Conservation (phyloP, 1,139 yeast genomes). For the Sugiyamaella castrensis region DNA sequence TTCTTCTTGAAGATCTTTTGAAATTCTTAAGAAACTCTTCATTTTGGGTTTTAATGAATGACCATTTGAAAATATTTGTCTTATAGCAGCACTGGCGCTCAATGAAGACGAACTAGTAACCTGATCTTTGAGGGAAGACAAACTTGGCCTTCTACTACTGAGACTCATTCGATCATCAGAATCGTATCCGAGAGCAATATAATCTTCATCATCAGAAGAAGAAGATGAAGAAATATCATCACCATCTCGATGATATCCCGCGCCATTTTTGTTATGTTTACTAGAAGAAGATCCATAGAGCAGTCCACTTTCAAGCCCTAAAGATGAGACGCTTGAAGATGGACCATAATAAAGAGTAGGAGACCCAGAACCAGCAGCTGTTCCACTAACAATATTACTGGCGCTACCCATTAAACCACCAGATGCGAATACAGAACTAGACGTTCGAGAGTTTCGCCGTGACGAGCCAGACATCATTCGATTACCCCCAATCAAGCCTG, state of each 20-base stretch:
- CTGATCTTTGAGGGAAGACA: constrained; percentile 1
- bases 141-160: constrained; percentile 25
- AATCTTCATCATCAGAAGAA: constrained; percentile 24
- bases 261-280: constrained; percentile 2
- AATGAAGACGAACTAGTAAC: neutral
- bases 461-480: too few relatives aligned
- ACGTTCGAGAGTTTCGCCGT: constrained; percentile 4
- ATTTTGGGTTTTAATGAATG: constrained; percentile 33
- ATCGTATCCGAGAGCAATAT: constrained; percentile 24
- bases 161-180: constrained; percentile 31
- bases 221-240: constrained; percentile 19
- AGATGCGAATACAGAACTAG: neutral
- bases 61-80: constrained; percentile 23
- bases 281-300: constrained; percentile 1
- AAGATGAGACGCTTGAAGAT: constrained; percentile 28
- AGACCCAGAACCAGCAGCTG: constrained; percentile 7
- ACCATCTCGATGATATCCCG: neutral
- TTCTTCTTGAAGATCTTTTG: constrained; percentile 36
- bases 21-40: constrained; percentile 33
- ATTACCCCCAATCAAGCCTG: neutral
- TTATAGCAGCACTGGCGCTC: constrained; percentile 15
- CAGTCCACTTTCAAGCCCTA: constrained; percentile 27
- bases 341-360: constrained; percentile 25
- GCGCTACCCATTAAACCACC: neutral
- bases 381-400: neutral